phyloP scores from a whole-genome alignment of 2,329 filamentous ascomycete species.

The Ascochyta rabiei region DNA sequence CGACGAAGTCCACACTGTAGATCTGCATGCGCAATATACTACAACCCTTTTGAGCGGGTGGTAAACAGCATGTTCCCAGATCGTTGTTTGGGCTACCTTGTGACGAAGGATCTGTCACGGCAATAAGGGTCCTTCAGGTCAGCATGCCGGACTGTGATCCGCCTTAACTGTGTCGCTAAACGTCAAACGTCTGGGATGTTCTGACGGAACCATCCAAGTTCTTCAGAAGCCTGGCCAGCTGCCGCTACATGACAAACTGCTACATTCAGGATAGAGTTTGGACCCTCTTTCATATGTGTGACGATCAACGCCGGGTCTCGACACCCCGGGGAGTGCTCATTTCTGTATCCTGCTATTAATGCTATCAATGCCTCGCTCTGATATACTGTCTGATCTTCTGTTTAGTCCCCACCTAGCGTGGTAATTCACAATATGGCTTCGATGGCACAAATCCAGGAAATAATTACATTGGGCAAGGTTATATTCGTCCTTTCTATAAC shows the following conservation, averaged over 20 bases:
- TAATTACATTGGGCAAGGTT: conserved; percentile 27
- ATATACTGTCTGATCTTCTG: conserved; percentile 1
- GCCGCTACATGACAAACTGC: neutral
- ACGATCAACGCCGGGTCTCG: conserved; percentile 16
- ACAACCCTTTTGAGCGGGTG: neutral
- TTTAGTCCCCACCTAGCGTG: conserved; percentile 17
- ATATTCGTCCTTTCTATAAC: conserved; percentile 30
- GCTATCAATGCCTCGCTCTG: conserved; percentile 12
- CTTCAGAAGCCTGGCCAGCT: conserved; percentile 18
- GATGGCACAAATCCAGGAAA: conserved; percentile 21
- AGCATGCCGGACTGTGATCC: conserved; percentile 17
- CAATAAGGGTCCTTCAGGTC: conserved; percentile 3
- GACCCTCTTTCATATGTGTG: conserved; percentile 15
- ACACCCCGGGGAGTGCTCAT: conserved; percentile 11
- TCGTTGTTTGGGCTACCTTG: conserved; percentile 3
- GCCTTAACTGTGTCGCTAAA: conserved; percentile 19
- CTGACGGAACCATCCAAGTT: conserved; percentile 24
- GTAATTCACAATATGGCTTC: conserved; percentile 11
- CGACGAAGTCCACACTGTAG: neutral
- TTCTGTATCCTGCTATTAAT: conserved; percentile 21
- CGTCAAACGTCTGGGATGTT: conserved; percentile 30
- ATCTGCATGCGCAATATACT: neutral
- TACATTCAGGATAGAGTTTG: conserved; percentile 22
- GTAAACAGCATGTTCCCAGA: neutral
- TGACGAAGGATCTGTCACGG: conserved; percentile 17